Evolutionary conservation across 345 rosid species (phyloP), one percentile per base, ranked within the genome.

Genomic region (Lepidium sativum): DNA sequence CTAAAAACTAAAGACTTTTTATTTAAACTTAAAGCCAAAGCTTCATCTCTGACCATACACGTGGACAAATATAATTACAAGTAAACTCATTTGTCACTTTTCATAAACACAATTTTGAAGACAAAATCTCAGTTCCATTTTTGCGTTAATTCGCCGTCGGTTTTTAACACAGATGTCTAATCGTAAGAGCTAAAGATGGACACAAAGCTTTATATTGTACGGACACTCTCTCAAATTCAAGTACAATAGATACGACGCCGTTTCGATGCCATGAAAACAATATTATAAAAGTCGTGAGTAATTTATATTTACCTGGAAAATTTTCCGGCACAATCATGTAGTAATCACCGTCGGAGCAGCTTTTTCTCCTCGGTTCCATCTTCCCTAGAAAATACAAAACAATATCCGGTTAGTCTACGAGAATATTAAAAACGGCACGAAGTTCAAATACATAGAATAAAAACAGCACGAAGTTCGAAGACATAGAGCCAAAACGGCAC

Each of bases 311-410:
- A 92, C 98, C 96, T 70, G 92, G 78, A 64, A 83, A 72, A 49
- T 75, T 77, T 35, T 82, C 82, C 12, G 84, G 92, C 50, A 79
- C 80, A 58, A 79, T 8, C 51, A 69, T 81, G 57, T 61, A 78
- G 41, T 61, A 75, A 52, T 82, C 86, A 25, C 75, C 77, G 48
- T 86, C 94, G 13, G 96, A 85, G 59, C 92, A 82, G 60, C 90
- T 88, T 76, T 80, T 88, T 50, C 95, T 82, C 76, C 86, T 79
- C 9, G 39, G 73, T 60, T 78, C 82, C 13, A 57, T 60, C 42
- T 56, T 68, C 6, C 39, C 89, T 80, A 71, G 44, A 56, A 51
- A 38, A 35, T 29, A 1, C 6, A 53, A 27, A 66, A 9, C n/a
- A 50, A 23, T 4, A n/a, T 17, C 6, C 3, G 38, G 42, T 20